Percentiles rank a stretch among this genome's conserved stretches.
phyloP scores from a whole-genome alignment of 73 alveolate species.

The Paramecium sexaurelia region DNA sequence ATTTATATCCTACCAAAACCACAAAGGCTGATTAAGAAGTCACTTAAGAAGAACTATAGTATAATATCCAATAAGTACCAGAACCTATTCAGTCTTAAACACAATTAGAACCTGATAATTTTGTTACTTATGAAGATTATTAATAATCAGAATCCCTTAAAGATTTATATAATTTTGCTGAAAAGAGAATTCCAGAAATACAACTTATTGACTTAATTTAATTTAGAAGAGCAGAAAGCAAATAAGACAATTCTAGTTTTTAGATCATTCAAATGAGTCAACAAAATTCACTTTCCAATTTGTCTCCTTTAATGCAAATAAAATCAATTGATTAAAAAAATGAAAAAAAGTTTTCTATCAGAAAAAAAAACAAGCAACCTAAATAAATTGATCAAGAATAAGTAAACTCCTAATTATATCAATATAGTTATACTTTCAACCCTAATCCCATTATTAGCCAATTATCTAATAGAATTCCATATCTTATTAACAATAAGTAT shows the following conservation, averaged over 20 bases:
- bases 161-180: neutral
- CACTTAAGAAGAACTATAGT: neutral
- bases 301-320: neutral
- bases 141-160: neutral
- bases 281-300: neutral
- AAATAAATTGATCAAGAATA: neutral
- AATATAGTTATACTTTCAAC: neutral
- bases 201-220: neutral
- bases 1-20: neutral
- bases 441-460: neutral
- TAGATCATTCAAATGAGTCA: neutral
- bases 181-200: neutral
- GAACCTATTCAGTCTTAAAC: neutral
- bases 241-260: neutral
- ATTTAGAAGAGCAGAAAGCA: constrained; percentile 10
- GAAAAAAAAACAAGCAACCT: neutral
- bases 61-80: neutral
- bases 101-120: neutral
- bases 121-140: constrained; percentile 1
- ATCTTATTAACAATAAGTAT: neutral
- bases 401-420: neutral
- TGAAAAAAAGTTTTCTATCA: neutral
- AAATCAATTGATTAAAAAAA: neutral
- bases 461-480: neutral
- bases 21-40: neutral